Conservation (phyloP, 129 eudicot genomes). For the Lactuca saligna region DNA sequence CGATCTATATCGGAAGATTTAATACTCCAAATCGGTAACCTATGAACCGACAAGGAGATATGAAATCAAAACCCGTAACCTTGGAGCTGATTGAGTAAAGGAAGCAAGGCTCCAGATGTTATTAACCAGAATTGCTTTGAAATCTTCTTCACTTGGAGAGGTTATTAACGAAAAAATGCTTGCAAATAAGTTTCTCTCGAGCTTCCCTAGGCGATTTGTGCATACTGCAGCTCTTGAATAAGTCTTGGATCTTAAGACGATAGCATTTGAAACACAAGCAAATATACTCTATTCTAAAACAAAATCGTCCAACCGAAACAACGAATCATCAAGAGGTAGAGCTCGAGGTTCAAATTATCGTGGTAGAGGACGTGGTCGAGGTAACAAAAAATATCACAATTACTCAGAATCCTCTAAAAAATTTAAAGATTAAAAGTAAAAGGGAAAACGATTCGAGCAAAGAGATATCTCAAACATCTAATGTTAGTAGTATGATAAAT, state of each 20-base stretch:
- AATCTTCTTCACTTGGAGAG: neutral
- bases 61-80: neutral
- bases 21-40: neutral
- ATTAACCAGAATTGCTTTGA: neutral
- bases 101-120: neutral
- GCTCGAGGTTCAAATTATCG: neutral
- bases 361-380: too few relatives aligned
- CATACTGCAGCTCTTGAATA: too few relatives aligned
- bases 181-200: neutral
- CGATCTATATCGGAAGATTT: too few relatives aligned
- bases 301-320: neutral
- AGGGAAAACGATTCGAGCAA: neutral
- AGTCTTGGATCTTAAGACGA: too few relatives aligned
- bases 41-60: neutral
- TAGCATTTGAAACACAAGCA: too few relatives aligned
- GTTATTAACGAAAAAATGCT: neutral
- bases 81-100: neutral
- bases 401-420: too few relatives aligned
- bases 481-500: too few relatives aligned
- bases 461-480: neutral
- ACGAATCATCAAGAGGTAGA: too few relatives aligned
- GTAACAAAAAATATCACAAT: too few relatives aligned
- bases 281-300: too few relatives aligned
- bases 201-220: neutral
- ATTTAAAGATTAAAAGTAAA: too few relatives aligned